Conservation (phyloP, 768 basidiomycete genomes). For the Amanita pseudoporphyria region DNA sequence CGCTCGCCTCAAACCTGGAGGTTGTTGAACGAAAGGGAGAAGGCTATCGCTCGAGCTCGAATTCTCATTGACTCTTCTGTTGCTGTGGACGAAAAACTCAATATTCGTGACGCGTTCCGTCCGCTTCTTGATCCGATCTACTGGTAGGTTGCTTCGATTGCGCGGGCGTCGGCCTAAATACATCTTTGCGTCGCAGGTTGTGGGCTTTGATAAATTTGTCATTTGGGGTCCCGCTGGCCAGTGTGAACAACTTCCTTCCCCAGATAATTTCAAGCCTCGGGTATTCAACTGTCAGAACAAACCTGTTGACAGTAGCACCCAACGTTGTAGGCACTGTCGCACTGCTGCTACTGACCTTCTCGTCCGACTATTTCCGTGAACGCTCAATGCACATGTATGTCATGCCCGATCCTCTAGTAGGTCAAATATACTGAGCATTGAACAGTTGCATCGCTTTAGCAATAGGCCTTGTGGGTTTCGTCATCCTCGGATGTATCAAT, state of each 20-base stretch:
- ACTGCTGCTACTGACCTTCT: slow-evolving; percentile 35
- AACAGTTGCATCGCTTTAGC: slow-evolving; percentile 31
- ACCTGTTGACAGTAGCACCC: slow-evolving; percentile 43
- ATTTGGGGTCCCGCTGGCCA: slow-evolving; percentile 38
- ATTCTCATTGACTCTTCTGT: slow-evolving; percentile 39
- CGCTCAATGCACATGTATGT: slow-evolving; percentile 35
- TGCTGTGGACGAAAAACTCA: slow-evolving; percentile 28
- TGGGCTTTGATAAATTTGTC: slow-evolving; percentile 38
- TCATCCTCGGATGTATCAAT: slow-evolving; percentile 37
- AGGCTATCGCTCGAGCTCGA: slow-evolving; percentile 29
- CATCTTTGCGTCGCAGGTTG: slow-evolving; percentile 16
- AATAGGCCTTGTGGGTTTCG: slow-evolving; percentile 30
- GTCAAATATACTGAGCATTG: background rate
- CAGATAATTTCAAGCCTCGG: slow-evolving; percentile 37
- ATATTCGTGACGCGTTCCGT: slow-evolving; percentile 33
- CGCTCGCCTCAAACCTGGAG: slow-evolving; percentile 32
- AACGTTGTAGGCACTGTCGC: slow-evolving; percentile 40
- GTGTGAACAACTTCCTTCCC: slow-evolving; percentile 45
- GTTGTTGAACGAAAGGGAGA: slow-evolving; percentile 27
- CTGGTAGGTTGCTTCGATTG: slow-evolving; percentile 19
- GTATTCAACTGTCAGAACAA: slow-evolving; percentile 40
- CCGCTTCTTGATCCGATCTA: slow-evolving; percentile 36
- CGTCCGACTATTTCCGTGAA: slow-evolving; percentile 42
- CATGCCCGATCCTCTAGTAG: slow-evolving; percentile 7
- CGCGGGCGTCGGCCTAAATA: background rate